phyloP scores from a whole-genome alignment of 441 rosid genomes.

The Isatis lusitanica region DNA sequence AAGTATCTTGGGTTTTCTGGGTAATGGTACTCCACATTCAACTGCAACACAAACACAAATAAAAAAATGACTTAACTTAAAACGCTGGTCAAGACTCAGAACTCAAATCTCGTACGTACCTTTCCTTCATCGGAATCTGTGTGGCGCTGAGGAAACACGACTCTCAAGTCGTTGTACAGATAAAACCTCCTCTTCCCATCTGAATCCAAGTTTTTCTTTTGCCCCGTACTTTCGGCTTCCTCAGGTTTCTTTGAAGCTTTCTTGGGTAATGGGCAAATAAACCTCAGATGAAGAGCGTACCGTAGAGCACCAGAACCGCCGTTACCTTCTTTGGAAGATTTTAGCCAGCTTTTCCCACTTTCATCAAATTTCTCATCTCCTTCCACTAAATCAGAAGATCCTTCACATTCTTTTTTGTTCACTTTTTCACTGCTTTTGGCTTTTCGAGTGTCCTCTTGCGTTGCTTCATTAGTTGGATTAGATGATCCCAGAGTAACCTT shows the following conservation, averaged over 20 bases:
- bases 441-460: conserved; percentile 40
- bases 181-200: conserved; percentile 76
- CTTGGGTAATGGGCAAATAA: conserved; percentile 68
- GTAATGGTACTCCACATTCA: conserved; percentile 85
- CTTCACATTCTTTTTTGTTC: conserved; percentile 33
- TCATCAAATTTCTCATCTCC: conserved; percentile 35
- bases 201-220: conserved; percentile 38
- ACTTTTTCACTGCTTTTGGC: conserved; percentile 21
- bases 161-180: conserved; percentile 86
- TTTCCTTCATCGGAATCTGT: conserved; percentile 94
- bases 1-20: conserved; percentile 95
- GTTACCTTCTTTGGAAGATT: conserved; percentile 54
- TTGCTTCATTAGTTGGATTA: conserved; percentile 43
- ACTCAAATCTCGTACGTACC: conserved; percentile 48
- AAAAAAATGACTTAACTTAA: neutral
- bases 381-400: conserved; percentile 33
- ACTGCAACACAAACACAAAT: conserved; percentile 49
- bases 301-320: conserved; percentile 71
- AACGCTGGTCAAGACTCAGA: conserved; percentile 7
- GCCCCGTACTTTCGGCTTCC: conserved; percentile 38
- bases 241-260: conserved; percentile 56
- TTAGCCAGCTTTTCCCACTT: conserved; percentile 44
- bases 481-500: conserved; percentile 77
- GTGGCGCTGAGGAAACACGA: conserved; percentile 95
- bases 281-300: conserved; percentile 90